phyloP scores from a whole-genome alignment of 2,329 filamentous ascomycete genomes.

The Aspergillus quadrilineatus region DNA sequence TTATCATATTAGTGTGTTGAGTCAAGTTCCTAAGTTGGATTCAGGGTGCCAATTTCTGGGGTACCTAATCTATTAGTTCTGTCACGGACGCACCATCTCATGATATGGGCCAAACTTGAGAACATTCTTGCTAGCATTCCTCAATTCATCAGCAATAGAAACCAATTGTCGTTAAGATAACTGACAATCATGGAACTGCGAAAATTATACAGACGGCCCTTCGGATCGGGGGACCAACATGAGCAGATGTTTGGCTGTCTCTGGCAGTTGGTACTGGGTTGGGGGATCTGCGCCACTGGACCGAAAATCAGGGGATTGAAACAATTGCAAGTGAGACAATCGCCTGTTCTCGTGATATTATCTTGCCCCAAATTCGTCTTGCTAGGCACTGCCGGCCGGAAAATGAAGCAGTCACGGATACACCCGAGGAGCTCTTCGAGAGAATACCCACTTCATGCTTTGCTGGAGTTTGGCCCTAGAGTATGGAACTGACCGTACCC shows the following conservation, averaged over 20 bases:
- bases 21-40: neutral
- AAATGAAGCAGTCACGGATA: conserved; percentile 1
- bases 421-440: neutral
- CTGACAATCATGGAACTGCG: too few relatives aligned
- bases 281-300: neutral
- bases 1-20: too few relatives aligned
- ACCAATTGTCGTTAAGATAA: too few relatives aligned
- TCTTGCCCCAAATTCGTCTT: too few relatives aligned
- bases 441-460: neutral
- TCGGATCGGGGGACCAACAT: too few relatives aligned
- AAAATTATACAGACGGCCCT: too few relatives aligned
- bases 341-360: too few relatives aligned
- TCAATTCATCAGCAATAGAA: too few relatives aligned
- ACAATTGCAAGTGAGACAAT: neutral
- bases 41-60: neutral
- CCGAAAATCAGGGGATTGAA: neutral
- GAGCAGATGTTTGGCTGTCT: too few relatives aligned
- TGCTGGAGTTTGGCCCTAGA: neutral
- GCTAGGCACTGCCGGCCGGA: neutral
- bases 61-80: neutral
- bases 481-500: neutral
- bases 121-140: too few relatives aligned
- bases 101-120: too few relatives aligned
- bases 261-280: too few relatives aligned
- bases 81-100: neutral